Evolutionary conservation across 2,329 filamentous ascomycete species (phyloP), one percentile per base, ranked within the genome.

Genomic region (Aspergillus piperis): DNA sequence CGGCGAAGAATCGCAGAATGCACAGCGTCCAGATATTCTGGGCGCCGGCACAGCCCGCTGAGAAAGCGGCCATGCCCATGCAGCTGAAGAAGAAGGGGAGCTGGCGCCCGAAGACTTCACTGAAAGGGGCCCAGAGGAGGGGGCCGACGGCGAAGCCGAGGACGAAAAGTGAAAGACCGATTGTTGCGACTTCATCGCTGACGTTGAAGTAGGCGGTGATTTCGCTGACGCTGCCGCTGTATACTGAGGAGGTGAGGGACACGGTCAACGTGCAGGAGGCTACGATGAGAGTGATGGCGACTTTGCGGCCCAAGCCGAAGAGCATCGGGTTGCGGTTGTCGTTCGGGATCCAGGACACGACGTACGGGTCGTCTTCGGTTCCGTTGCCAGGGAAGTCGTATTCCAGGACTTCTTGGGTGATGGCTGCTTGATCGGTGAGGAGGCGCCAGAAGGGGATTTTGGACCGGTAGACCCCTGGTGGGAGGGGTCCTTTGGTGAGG

Each of bases 131-230:
- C 53, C 53, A 55, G 39, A 55, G 27, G n/a, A 55, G 25, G 6
- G 53, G 53, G 10, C 53, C 53, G 10, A 55, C 53, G n/a, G 53
- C 53, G 25, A 55, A 55, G 10, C 53, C 53, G 25, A 55, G 53
- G 3, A 55, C 53, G 41, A 55, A 55, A 3, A 55, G 53, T 0
- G 53, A 42, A 10, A 55, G 39, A 2, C 53, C 53, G 39, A 55
- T 55, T 25, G 53, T 55, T 5, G 53, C 53, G 5, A 55, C 39
- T 47, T 47, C 53, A 3, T 25, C 11, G 17, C 53, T 55, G 39
- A 55, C 39, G 8, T 30, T 15, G n/a, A 55, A 44, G 23, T 55
- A 27, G 2, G 41, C 53, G 1, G 42, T 44, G 17, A 55, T 55
- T 47, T 55, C 39, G 25, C 27, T 55, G 39, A 47, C 32, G 41